phyloP scores from a whole-genome alignment of 1,284 basidiomycete species.

The Kwoniella shivajii region DNA sequence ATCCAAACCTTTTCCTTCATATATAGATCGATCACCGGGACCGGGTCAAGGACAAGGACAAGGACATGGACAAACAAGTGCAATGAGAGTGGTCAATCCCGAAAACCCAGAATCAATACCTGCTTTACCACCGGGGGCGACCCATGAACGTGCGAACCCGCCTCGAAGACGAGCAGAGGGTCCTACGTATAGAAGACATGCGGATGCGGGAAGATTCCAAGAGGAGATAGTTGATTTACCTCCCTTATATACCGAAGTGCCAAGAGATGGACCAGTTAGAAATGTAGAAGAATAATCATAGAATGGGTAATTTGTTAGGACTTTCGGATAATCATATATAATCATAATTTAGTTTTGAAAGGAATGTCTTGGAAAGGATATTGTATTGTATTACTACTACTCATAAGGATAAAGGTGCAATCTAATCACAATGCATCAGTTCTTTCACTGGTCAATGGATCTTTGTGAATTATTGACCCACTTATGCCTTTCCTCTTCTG shows the following conservation, averaged over 20 bases:
- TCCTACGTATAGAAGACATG: conserved; percentile 33
- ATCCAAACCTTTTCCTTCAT: not conserved
- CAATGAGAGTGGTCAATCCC: conserved; percentile 30
- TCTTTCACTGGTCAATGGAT: too few relatives aligned
- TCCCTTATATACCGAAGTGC: conserved; percentile 43
- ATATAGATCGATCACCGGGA: not conserved
- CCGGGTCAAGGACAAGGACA: not conserved
- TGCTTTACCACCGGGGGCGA: conserved; percentile 17
- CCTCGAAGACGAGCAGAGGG: conserved; percentile 7
- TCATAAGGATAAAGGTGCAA: too few relatives aligned
- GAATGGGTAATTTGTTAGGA: too few relatives aligned
- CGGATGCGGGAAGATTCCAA: conserved; percentile 33
- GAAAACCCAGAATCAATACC: conserved; percentile 25
- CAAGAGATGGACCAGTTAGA: conserved; percentile 26
- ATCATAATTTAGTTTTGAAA: too few relatives aligned
- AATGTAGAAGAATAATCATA: too few relatives aligned
- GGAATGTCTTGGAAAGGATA: too few relatives aligned
- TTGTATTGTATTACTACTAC: too few relatives aligned
- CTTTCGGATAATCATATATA: too few relatives aligned
- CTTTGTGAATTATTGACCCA: too few relatives aligned
- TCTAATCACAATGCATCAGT: too few relatives aligned
- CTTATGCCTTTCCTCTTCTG: too few relatives aligned
- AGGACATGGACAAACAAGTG: not conserved
- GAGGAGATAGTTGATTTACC: conserved; percentile 40
- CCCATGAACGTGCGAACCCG: not conserved